Percentiles rank a stretch among this genome's conserved stretches.
These are phyloP conservation scores for Ceriops zippeliana DNA, from an alignment of 345 rosid species.

Conservation along the genomic window DNA sequence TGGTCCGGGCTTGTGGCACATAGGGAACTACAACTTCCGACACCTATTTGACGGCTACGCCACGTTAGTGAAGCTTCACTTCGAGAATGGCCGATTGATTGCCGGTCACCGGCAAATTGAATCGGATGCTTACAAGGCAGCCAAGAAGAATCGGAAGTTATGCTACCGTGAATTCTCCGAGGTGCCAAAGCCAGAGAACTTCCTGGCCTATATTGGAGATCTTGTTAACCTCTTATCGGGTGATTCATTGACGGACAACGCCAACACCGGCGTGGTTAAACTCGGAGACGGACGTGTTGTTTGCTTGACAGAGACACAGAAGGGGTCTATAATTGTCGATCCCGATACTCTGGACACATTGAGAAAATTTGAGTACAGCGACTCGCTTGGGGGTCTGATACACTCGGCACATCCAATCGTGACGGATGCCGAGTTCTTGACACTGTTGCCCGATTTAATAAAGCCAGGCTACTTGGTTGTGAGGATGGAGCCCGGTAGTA, in stretches of 20 bases:
- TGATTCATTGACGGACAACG: conserved; percentile 80
- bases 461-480: conserved; percentile 77
- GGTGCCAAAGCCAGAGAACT: conserved; percentile 55
- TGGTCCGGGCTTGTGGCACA: conserved; percentile 91
- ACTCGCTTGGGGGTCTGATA: conserved; percentile 60
- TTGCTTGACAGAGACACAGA: conserved; percentile 89
- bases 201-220: conserved; percentile 63
- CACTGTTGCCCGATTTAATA: conserved; percentile 72
- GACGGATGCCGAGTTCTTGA: conserved; percentile 69
- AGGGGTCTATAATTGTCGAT: conserved; percentile 73
- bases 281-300: conserved; percentile 90
- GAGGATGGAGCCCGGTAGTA: conserved; percentile 71
- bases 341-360: conserved; percentile 64
- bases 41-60: conserved; percentile 98
- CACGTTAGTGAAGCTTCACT: conserved; percentile 62
- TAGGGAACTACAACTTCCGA: conserved; percentile 75
- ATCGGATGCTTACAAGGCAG: conserved; percentile 85
- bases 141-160: conserved; percentile 55
- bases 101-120: conserved; percentile 86
- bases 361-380: conserved; percentile 67
- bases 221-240: conserved; percentile 76
- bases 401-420: conserved; percentile 94
- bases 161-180: conserved; percentile 96
- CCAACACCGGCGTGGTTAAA: conserved; percentile 79
- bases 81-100: conserved; percentile 57